These are phyloP conservation scores for Cucurbitaria berberidis DNA, from an alignment of 2,329 filamentous ascomycete species.

Conservation along the genomic window DNA sequence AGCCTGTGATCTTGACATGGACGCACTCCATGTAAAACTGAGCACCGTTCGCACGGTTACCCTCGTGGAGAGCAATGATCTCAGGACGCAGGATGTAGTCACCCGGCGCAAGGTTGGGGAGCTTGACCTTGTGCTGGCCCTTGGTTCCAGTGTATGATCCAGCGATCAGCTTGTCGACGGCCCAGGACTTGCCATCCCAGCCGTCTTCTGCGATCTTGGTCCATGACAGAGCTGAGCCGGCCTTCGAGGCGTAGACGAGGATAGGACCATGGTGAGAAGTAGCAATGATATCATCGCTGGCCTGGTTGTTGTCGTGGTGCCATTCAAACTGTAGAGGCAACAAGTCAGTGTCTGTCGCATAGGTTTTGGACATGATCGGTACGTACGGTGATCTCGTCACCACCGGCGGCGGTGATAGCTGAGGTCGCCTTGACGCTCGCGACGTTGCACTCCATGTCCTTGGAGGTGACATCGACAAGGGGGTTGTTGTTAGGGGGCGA, in stretches of 20 bases:
- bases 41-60: slow-evolving; percentile 43
- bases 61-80: slow-evolving; percentile 55
- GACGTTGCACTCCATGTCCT: slow-evolving; percentile 46
- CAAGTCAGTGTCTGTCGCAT: slow-evolving; percentile 3
- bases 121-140: slow-evolving; percentile 51
- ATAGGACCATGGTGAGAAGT: slow-evolving; percentile 59
- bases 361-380: not conserved
- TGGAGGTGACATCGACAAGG: slow-evolving; percentile 43
- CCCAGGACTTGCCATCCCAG: slow-evolving; percentile 46
- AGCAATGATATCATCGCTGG: slow-evolving; percentile 60
- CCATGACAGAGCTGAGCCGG: slow-evolving; percentile 54
- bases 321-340: slow-evolving; percentile 50
- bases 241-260: slow-evolving; percentile 58
- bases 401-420: slow-evolving; percentile 55
- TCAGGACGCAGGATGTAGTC: slow-evolving; percentile 54
- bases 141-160: slow-evolving; percentile 39
- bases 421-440: slow-evolving; percentile 43
- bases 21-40: slow-evolving; percentile 56
- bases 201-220: slow-evolving; percentile 53
- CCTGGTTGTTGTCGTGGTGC: slow-evolving; percentile 57
- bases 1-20: slow-evolving; percentile 49
- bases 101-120: slow-evolving; percentile 50
- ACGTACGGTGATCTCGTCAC: slow-evolving; percentile 51
- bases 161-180: slow-evolving; percentile 47
- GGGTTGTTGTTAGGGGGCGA: slow-evolving; percentile 50